Evolutionary conservation across 2,329 filamentous ascomycete genomes (phyloP), one percentile per base, ranked within the genome.

Genomic region (Colletotrichum sp.): DNA sequence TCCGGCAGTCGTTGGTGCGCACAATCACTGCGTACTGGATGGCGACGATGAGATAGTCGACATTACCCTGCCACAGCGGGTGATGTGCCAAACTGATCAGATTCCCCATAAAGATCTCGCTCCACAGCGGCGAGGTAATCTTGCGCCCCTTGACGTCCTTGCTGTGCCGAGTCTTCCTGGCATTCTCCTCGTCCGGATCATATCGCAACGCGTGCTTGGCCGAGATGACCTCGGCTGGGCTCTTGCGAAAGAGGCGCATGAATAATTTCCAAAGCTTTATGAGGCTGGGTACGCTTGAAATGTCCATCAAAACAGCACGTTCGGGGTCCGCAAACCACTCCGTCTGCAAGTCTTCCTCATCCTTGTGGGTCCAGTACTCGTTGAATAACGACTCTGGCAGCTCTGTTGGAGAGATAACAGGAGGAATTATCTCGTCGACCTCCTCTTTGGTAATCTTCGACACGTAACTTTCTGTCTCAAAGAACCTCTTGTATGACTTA

Each of bases 21-120:
- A 51, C 43, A 5, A 51, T 51, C 2, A 51, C 43, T 51, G 43
- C 43, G 43, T 51, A 51, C 43, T 51, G 43, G n/a, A 24, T 21
- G n/a, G n/a, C n/a, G 4, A 51, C 4, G 4, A 51, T 51, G 2
- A 24, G 43, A n/a, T 16, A 51, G 4, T 51, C 43, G 6, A 51
- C 43, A 18, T 51, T 21, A 11, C 43, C 43, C n/a, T 51, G 43
- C 43, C 43, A 51, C 43, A 51, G 43, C 43, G 43, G 43, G n/a
- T 51, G 33, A 13, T 34, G 12, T 13, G 33, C 33, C 4, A 34
- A 13, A 12, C 8, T 33, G 31, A 8, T 33, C 31, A 33, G 31
- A 8, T 9, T 33, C 31, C 9, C 31, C 43, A 51, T 24, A 51
- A 51, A 51, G 11, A 0, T 0, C n/a, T 0, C 11, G 21, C 4